phyloP scores from a whole-genome alignment of 2,329 filamentous ascomycete species.

The Fusarium succisae region DNA sequence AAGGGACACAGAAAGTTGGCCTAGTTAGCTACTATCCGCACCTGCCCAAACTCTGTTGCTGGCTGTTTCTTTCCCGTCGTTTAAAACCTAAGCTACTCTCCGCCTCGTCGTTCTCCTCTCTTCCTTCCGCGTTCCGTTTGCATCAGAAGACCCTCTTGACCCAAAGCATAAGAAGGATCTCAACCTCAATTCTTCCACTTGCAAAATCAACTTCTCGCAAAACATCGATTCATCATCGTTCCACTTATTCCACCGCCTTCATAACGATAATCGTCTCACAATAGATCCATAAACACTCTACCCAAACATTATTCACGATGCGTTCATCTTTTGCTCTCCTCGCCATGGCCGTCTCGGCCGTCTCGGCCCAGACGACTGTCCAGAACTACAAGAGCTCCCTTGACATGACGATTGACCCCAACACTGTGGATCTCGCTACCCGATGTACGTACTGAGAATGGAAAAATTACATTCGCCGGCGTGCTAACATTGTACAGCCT shows the following conservation, averaged over 20 bases:
- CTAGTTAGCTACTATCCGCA: not conserved
- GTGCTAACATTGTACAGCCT: slow-evolving; percentile 48
- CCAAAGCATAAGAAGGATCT: slow-evolving; percentile 25
- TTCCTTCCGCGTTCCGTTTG: slow-evolving; percentile 22
- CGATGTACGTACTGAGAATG: slow-evolving; percentile 51
- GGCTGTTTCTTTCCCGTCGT: slow-evolving; percentile 1
- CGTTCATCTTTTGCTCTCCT: slow-evolving; percentile 52
- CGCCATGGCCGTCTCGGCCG: slow-evolving; percentile 56
- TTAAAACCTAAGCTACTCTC: slow-evolving; percentile 40
- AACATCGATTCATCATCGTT: slow-evolving; percentile 38
- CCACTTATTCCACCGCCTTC: slow-evolving; percentile 17
- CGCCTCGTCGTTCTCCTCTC: slow-evolving; percentile 8
- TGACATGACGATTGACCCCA: slow-evolving; percentile 54
- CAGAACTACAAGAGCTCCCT: slow-evolving; percentile 56
- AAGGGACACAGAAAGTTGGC: slow-evolving; percentile 1
- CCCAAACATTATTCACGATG: slow-evolving; percentile 48
- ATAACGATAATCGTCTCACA: slow-evolving; percentile 10
- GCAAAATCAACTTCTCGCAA: slow-evolving; percentile 20
- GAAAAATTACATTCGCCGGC: not conserved
- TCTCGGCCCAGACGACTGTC: slow-evolving; percentile 49
- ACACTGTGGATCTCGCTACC: slow-evolving; percentile 43
- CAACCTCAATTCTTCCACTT: not conserved
- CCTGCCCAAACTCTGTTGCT: slow-evolving; percentile 10
- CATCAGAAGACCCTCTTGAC: slow-evolving; percentile 1
- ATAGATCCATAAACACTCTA: slow-evolving; percentile 12